phyloP scores from a whole-genome alignment of 768 basidiomycete genomes.

The Lentinula lateritia region DNA sequence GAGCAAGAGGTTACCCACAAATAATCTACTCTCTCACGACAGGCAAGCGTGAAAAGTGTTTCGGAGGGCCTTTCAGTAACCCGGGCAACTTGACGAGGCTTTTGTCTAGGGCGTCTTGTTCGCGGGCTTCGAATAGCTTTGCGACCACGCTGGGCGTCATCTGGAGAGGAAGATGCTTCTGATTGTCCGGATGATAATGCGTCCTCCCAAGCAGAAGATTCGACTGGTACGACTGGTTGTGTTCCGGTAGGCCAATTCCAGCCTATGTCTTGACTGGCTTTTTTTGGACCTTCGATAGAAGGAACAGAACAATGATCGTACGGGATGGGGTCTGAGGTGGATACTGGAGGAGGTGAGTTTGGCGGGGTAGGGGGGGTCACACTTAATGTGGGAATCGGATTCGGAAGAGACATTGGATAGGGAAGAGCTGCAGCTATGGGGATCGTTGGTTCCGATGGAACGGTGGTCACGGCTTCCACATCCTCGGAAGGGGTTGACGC shows the following conservation, averaged over 20 bases:
- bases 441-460: not conserved
- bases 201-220: not conserved
- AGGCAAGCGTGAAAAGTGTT: conserved; percentile 1
- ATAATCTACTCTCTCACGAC: conserved; percentile 2
- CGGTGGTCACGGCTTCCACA: not conserved
- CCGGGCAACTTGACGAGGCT: not conserved
- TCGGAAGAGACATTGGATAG: not conserved
- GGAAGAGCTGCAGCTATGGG: not conserved
- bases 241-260: not conserved
- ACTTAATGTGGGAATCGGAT: not conserved
- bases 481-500: no score
- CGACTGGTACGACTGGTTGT: not conserved
- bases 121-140: not conserved
- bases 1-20: not conserved
- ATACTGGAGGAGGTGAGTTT: not conserved
- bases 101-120: not conserved
- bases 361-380: not conserved
- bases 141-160: not conserved
- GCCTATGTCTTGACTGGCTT: not conserved
- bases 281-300: no score
- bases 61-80: not conserved
- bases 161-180: not conserved
- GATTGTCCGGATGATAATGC: not conserved
- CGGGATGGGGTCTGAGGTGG: not conserved
- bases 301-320: not conserved